These are phyloP conservation scores for Alloteropsis semialata DNA, from an alignment of 176 grass and related monocot species.

Conservation along the genomic window DNA sequence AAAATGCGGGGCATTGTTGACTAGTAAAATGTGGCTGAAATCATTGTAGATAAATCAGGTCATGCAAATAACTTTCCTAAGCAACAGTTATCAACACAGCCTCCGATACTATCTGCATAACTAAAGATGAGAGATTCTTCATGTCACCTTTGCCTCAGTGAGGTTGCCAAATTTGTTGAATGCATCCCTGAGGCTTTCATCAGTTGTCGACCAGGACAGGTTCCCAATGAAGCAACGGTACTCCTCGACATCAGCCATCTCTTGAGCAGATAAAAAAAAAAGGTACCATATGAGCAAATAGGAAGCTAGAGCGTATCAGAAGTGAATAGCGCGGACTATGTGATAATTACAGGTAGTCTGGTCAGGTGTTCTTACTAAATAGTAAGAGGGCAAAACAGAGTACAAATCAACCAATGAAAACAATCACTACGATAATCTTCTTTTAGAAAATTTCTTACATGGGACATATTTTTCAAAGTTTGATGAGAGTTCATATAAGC, in stretches of 20 bases:
- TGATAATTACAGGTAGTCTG: too few relatives aligned
- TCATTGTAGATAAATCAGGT: too few relatives aligned
- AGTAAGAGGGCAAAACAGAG: too few relatives aligned
- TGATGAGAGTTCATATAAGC: too few relatives aligned
- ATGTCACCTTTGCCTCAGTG: slow-evolving; percentile 63
- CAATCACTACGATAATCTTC: too few relatives aligned
- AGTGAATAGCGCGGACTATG: too few relatives aligned
- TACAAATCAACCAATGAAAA: too few relatives aligned
- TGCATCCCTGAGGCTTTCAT: slow-evolving; percentile 65
- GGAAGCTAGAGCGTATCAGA: too few relatives aligned
- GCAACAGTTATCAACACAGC: background rate
- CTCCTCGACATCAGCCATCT: slow-evolving; percentile 62
- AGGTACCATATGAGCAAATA: too few relatives aligned
- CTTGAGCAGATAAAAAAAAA: background rate
- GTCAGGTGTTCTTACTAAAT: too few relatives aligned
- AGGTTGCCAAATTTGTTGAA: slow-evolving; percentile 73
- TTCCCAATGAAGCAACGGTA: slow-evolving; percentile 89
- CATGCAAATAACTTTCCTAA: background rate
- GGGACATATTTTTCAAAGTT: too few relatives aligned
- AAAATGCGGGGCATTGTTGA: background rate
- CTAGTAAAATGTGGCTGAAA: background rate
- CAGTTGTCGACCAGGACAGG: slow-evolving; percentile 86
- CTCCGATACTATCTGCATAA: background rate
- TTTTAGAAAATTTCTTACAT: too few relatives aligned
- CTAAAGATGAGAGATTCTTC: background rate